These are phyloP conservation scores for Solanum chacoense DNA, from an alignment of 305 asterid species.

Conservation along the genomic window DNA sequence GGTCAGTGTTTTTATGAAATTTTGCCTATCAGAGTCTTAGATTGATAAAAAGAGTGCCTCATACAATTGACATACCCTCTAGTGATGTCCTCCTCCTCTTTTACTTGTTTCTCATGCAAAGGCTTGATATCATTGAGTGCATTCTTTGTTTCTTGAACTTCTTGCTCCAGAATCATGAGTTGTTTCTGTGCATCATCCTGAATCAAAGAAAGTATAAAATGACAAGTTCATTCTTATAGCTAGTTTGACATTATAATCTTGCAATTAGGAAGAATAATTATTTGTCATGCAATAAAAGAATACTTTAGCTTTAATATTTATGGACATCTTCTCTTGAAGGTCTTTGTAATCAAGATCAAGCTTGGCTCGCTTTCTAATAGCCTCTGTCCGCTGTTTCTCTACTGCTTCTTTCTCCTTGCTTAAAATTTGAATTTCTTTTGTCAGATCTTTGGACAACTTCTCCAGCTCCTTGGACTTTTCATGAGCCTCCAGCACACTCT, in stretches of 20 bases:
- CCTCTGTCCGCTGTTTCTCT: conserved; percentile 82
- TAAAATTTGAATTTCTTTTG: conserved; percentile 69
- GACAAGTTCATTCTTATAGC: not conserved
- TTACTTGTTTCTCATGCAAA: conserved; percentile 53
- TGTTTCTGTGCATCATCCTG: conserved; percentile 85
- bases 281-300: conserved; percentile 2
- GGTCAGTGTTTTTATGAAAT: not conserved
- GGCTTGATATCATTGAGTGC: conserved; percentile 58
- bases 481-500: conserved; percentile 61
- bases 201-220: conserved; percentile 18
- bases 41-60: not conserved
- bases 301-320: conserved; percentile 73
- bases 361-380: conserved; percentile 78
- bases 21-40: not conserved
- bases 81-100: conserved; percentile 74
- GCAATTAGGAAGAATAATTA: not conserved
- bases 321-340: conserved; percentile 66
- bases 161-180: conserved; percentile 66
- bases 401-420: conserved; percentile 77
- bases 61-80: conserved; percentile 50
- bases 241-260: not conserved
- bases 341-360: conserved; percentile 90
- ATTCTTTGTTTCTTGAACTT: conserved; percentile 57
- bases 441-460: conserved; percentile 62
- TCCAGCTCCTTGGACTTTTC: conserved; percentile 81